Percentiles rank a stretch among this genome's conserved stretches.
Conservation (phyloP, 2,329 filamentous ascomycete genomes). For the Trichoderma oligosporum region DNA sequence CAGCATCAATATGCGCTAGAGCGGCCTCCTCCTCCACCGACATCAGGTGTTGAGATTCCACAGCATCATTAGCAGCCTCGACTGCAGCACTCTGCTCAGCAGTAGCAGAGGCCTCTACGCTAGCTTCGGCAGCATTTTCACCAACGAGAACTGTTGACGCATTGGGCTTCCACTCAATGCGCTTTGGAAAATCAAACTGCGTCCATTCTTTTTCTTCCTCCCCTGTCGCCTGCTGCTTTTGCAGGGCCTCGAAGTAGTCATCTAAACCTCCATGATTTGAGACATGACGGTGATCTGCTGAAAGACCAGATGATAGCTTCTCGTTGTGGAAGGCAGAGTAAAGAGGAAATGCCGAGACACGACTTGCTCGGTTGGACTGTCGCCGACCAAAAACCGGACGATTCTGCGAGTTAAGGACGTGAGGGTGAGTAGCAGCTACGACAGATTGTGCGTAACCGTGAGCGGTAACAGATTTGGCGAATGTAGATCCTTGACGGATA, state of each 20-base stretch:
- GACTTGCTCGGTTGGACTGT: constrained; percentile 52
- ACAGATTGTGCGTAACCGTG: constrained; percentile 98
- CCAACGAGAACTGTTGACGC: constrained; percentile 56
- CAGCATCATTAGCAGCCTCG: constrained; percentile 35
- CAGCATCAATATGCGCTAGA: constrained; percentile 79
- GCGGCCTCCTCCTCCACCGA: constrained; percentile 52
- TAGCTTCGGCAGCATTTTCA: constrained; percentile 45
- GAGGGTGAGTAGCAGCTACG: constrained; percentile 83
- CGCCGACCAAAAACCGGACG: constrained; percentile 59
- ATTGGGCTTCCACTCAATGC: constrained; percentile 80
- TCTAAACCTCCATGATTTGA: constrained; percentile 65
- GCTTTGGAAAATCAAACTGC: constrained; percentile 83
- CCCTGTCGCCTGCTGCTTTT: constrained; percentile 64
- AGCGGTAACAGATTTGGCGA: constrained; percentile 87
- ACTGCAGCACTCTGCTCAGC: constrained; percentile 31
- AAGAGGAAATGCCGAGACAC: constrained; percentile 57
- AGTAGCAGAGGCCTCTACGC: background rate
- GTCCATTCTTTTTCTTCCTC: constrained; percentile 74
- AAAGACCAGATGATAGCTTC: constrained; percentile 47
- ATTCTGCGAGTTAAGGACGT: constrained; percentile 71
- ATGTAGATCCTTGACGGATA: constrained; percentile 86
- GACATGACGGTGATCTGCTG: constrained; percentile 53
- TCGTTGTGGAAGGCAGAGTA: constrained; percentile 72
- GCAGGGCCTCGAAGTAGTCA: constrained; percentile 88
- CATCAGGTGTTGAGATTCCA: constrained; percentile 38